Conservation (phyloP, 2,329 filamentous ascomycete genomes). For the Pezizomycotina sp. region DNA sequence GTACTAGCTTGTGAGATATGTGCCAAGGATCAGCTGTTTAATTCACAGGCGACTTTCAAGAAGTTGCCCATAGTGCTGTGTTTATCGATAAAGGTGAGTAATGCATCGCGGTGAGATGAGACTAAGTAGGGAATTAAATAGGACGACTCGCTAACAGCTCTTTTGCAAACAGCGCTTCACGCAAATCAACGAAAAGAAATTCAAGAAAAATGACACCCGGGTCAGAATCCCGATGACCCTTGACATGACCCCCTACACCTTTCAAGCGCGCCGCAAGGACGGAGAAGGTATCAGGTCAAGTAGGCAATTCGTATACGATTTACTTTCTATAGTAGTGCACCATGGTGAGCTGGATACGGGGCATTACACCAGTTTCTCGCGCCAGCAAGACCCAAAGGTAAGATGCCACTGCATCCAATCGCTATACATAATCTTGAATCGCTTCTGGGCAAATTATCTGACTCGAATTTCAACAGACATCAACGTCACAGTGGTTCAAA, state of each 20-base stretch:
- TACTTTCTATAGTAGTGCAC: conserved; percentile 80
- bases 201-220: conserved; percentile 73
- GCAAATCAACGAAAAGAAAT: too few relatives aligned
- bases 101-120: too few relatives aligned
- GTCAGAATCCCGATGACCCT: conserved; percentile 74
- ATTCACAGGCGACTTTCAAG: conserved; percentile 70
- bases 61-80: conserved; percentile 74
- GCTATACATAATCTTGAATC: too few relatives aligned
- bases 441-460: conserved; percentile 2
- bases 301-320: conserved; percentile 63
- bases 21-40: conserved; percentile 48
- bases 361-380: conserved; percentile 79
- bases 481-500: conserved; percentile 57
- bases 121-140: too few relatives aligned
- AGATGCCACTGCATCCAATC: too few relatives aligned
- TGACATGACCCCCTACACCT: conserved; percentile 82
- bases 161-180: too few relatives aligned
- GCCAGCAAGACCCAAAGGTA: too few relatives aligned
- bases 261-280: conserved; percentile 35
- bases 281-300: conserved; percentile 32
- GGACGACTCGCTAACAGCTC: too few relatives aligned
- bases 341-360: conserved; percentile 85
- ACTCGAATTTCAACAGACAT: not conserved
- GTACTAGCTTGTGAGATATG: conserved; percentile 63
- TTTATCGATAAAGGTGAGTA: conserved; percentile 70